Evolutionary conservation across 2,329 filamentous ascomycete genomes (phyloP).

Genomic region (Pseudogymnoascus destructans): DNA sequence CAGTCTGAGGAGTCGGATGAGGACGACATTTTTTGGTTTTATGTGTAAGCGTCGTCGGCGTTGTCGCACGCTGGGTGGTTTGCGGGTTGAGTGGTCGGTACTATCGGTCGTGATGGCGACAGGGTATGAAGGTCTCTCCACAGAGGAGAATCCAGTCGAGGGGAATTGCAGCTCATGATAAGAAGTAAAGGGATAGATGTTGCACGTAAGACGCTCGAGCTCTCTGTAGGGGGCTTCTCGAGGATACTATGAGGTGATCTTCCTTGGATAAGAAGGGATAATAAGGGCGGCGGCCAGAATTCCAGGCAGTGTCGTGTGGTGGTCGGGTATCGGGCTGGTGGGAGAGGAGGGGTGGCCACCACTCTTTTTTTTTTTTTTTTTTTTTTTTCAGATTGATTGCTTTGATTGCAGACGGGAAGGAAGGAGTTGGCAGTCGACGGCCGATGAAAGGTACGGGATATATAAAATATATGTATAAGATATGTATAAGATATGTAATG

Average conservation of each 20-base stretch:
- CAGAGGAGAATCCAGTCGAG: constrained; percentile 24
- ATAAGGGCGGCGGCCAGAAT: background rate
- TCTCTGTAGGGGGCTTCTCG: background rate
- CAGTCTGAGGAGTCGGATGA: background rate
- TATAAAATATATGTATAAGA: background rate
- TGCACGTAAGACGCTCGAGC: background rate
- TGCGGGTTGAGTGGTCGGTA: constrained; percentile 6
- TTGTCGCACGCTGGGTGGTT: background rate
- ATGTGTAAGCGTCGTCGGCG: background rate
- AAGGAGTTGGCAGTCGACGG: background rate
- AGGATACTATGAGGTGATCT: background rate
- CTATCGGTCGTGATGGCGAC: constrained; percentile 9
- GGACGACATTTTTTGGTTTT: background rate
- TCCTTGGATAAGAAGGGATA: background rate
- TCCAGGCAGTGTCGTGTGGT: background rate
- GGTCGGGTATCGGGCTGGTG: background rate
- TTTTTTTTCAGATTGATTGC: background rate
- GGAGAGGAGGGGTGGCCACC: background rate
- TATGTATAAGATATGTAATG: background rate
- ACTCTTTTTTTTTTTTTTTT: background rate
- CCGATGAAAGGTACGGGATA: background rate
- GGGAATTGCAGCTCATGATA: constrained; percentile 27
- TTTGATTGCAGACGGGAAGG: background rate
- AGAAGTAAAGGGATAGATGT: constrained; percentile 2
- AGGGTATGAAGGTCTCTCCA: constrained; percentile 23